Conservation (phyloP, 129 eudicot species). For the Escallonia herrerae region DNA sequence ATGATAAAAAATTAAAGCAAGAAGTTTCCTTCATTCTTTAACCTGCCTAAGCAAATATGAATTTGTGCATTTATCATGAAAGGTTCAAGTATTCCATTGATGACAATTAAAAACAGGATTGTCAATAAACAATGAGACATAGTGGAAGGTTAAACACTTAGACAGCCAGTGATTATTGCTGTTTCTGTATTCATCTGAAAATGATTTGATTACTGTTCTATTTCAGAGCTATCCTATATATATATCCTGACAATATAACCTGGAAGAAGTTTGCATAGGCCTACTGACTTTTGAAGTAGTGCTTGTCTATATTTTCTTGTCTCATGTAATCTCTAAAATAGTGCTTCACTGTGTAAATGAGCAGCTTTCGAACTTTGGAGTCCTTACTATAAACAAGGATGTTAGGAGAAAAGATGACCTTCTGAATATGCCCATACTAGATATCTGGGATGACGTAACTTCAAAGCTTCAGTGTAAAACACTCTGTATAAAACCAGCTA, state of each 20-base stretch:
- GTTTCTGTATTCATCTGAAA: background rate
- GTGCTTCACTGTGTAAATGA: background rate
- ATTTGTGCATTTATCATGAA: background rate
- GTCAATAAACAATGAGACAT: background rate
- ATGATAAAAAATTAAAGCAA: too few relatives aligned
- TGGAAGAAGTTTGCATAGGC: background rate
- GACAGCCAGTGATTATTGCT: background rate
- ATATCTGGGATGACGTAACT: conserved; percentile 61
- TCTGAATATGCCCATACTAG: conserved; percentile 26
- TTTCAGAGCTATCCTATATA: background rate
- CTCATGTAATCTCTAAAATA: too few relatives aligned
- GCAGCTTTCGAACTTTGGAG: conserved; percentile 64
- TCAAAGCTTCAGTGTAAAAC: conserved; percentile 69
- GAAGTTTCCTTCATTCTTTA: background rate
- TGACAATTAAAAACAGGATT: background rate
- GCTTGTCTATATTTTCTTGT: background rate
- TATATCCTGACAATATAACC: background rate
- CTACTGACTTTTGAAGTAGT: background rate
- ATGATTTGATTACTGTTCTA: background rate
- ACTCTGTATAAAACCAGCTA: conserved; percentile 78
- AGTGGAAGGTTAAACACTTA: background rate
- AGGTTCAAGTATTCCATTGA: background rate
- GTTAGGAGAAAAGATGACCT: conserved; percentile 62
- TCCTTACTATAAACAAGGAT: conserved; percentile 74
- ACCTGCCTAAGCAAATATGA: background rate